These are phyloP conservation scores for Plasmodium adleri DNA, from an alignment of 169 alveolate species.

Conservation along the genomic window DNA sequence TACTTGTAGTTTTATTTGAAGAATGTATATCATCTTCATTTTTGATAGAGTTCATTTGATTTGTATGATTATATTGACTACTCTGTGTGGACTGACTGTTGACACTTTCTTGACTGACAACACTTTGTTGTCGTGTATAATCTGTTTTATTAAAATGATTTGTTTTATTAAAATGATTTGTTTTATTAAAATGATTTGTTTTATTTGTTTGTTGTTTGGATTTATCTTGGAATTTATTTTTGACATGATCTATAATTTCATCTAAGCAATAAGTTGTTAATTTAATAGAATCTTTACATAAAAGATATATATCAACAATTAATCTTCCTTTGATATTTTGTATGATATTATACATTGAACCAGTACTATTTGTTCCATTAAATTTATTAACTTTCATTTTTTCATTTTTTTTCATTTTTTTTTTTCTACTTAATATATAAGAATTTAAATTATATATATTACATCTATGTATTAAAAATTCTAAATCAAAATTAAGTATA, in stretches of 20 bases:
- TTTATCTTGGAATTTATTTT: constrained; percentile 27
- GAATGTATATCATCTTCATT: too few species aligned
- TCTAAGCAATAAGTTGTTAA: constrained; percentile 63
- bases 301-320: constrained; percentile 32
- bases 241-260: constrained; percentile 59
- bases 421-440: constrained; percentile 56
- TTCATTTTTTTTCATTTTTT: constrained; percentile 60
- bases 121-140: too few species aligned
- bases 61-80: too few species aligned
- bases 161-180: too few species aligned
- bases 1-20: too few species aligned
- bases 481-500: constrained; percentile 60
- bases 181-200: too few species aligned
- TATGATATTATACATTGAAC: constrained; percentile 53
- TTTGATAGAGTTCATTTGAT: too few species aligned
- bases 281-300: constrained; percentile 61
- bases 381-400: constrained; percentile 73
- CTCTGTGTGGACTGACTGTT: too few species aligned
- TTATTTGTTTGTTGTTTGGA: not conserved
- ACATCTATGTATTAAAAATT: constrained; percentile 71
- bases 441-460: constrained; percentile 43
- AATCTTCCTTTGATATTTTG: constrained; percentile 65
- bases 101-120: too few species aligned
- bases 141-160: too few species aligned
- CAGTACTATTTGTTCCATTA: constrained; percentile 64